These are phyloP conservation scores for Boletus edulis DNA, from an alignment of 768 basidiomycete species.

Conservation along the genomic window DNA sequence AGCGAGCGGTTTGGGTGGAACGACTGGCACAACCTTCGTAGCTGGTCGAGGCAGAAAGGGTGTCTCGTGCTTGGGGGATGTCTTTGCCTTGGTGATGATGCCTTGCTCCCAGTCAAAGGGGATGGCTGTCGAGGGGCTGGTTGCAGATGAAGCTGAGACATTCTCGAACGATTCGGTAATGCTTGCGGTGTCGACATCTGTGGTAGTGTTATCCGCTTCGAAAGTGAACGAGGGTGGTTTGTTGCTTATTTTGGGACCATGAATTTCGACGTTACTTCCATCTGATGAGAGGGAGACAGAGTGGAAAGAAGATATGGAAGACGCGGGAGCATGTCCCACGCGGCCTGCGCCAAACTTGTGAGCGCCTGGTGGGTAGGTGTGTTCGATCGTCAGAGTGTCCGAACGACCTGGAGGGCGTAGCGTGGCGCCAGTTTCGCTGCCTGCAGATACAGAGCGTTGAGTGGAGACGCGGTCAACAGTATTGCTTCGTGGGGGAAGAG, in stretches of 20 bases:
- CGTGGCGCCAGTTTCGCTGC: constrained; percentile 15
- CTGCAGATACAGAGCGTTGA: constrained; percentile 22
- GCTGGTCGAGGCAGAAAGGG: constrained; percentile 50
- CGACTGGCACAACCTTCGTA: constrained; percentile 13
- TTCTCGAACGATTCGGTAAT: constrained; percentile 75
- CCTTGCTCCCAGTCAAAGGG: constrained; percentile 51
- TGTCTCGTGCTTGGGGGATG: constrained; percentile 31
- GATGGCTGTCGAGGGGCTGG: constrained; percentile 51
- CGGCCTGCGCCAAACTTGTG: constrained; percentile 34
- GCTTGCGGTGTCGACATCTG: constrained; percentile 51
- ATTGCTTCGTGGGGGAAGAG: constrained; percentile 61
- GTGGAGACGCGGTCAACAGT: constrained; percentile 42
- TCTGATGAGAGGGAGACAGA: constrained; percentile 80
- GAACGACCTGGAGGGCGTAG: constrained; percentile 34
- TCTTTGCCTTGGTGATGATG: constrained; percentile 35
- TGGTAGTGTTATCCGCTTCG: constrained; percentile 37
- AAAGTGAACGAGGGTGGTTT: constrained; percentile 47
- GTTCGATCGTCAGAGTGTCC: constrained; percentile 55
- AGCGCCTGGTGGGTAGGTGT: constrained; percentile 50
- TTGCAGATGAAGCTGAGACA: constrained; percentile 51
- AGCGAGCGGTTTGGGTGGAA: constrained; percentile 28
- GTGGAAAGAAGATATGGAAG: constrained; percentile 81
- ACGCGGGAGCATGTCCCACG: constrained; percentile 54
- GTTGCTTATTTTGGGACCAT: constrained; percentile 14
- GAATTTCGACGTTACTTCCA: constrained; percentile 31